A percentile compares a stretch with the other conserved stretches of the same genome.
Evolutionary conservation across 345 rosid species (phyloP).

Genomic region (Mangifera indica): DNA sequence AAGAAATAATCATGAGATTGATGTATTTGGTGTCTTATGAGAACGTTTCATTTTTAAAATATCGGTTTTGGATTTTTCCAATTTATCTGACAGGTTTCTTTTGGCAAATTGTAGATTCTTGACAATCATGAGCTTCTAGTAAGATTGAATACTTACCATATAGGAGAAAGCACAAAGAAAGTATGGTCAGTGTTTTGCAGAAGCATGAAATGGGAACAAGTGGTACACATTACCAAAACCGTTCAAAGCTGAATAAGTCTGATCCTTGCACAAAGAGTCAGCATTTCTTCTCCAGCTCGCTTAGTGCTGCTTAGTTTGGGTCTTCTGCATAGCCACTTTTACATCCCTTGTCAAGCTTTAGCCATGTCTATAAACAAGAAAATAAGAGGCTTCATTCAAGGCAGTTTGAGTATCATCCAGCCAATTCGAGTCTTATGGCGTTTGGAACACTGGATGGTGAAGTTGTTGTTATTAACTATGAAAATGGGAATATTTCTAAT

Average conservation of each 20-base stretch:
- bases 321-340: constrained; percentile 47
- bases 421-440: constrained; percentile 44
- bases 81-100: constrained; percentile 26
- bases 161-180: constrained; percentile 37
- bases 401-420: constrained; percentile 62
- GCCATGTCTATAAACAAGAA: constrained; percentile 33
- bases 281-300: constrained; percentile 40
- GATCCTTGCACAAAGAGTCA: constrained; percentile 27
- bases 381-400: constrained; percentile 45
- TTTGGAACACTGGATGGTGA: constrained; percentile 61
- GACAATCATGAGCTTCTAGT: constrained; percentile 11
- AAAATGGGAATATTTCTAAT: constrained; percentile 42
- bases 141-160: constrained; percentile 42
- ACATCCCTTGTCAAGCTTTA: constrained; percentile 35
- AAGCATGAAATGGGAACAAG: constrained; percentile 44
- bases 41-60: constrained; percentile 10
- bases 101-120: constrained; percentile 27
- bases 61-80: constrained; percentile 18
- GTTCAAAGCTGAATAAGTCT: constrained; percentile 31
- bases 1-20: background rate
- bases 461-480: constrained; percentile 47
- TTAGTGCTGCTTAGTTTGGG: constrained; percentile 47
- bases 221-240: constrained; percentile 26
- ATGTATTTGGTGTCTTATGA: background rate
- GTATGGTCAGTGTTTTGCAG: constrained; percentile 36